Conservation (phyloP, 331 rosid species). For the Prunus yedoensis region DNA sequence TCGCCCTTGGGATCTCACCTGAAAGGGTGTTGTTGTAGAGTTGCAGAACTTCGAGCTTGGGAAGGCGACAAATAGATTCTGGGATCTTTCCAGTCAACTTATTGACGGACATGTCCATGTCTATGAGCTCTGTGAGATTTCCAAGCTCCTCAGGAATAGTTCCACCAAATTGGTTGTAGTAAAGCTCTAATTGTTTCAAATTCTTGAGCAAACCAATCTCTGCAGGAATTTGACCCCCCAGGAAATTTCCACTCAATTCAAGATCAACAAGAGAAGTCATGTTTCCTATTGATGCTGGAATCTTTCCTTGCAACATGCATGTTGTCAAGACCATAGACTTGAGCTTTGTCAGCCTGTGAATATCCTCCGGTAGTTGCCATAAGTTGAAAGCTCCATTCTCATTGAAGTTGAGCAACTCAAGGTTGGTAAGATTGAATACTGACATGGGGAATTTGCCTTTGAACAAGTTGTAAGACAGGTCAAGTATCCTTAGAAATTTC, state of each 20-base stretch:
- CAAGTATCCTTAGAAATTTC: constrained; percentile 56
- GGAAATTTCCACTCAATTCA: constrained; percentile 73
- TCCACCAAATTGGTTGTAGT: constrained; percentile 72
- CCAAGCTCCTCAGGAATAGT: constrained; percentile 76
- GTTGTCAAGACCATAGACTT: constrained; percentile 58
- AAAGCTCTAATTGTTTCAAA: constrained; percentile 68
- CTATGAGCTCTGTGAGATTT: constrained; percentile 65
- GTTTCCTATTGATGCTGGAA: constrained; percentile 73
- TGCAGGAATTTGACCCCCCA: constrained; percentile 59
- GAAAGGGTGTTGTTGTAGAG: constrained; percentile 82
- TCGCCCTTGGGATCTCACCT: constrained; percentile 66
- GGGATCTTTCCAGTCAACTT: constrained; percentile 65
- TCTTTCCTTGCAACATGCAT: constrained; percentile 62
- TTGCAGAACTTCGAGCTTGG: constrained; percentile 75
- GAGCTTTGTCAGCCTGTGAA: constrained; percentile 49
- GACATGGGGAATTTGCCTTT: constrained; percentile 75
- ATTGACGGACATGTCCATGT: constrained; percentile 90
- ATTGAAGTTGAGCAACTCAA: constrained; percentile 73
- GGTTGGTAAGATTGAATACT: constrained; percentile 59
- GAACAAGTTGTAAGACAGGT: constrained; percentile 68
- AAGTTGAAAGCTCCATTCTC: constrained; percentile 50
- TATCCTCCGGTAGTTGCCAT: constrained; percentile 64
- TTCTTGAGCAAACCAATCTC: constrained; percentile 70
- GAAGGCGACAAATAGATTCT: constrained; percentile 64
- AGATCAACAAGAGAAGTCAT: constrained; percentile 76